phyloP scores from a whole-genome alignment of 106 monocot genomes.

The Ottelia alismoides region DNA sequence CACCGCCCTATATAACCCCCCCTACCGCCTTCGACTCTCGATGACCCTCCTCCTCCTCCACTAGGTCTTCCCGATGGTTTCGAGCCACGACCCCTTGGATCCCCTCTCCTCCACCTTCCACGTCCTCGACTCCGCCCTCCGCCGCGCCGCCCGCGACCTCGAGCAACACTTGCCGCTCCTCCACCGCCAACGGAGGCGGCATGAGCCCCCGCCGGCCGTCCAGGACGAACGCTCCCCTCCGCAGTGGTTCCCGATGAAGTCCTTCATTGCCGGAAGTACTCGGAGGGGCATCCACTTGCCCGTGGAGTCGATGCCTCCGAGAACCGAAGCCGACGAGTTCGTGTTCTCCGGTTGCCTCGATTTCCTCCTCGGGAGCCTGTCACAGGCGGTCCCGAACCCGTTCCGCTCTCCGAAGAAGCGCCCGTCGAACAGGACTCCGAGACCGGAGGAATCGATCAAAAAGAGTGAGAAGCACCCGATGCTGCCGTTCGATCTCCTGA shows the following conservation, averaged over 20 bases:
- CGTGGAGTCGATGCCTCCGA: neutral
- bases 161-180: neutral
- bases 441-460: neutral
- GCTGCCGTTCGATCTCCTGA: slow-evolving; percentile 11
- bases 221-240: neutral
- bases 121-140: slow-evolving; percentile 14
- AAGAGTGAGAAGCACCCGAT: neutral
- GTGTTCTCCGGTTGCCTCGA: slow-evolving; percentile 15
- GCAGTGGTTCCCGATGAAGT: neutral
- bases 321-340: neutral
- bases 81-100: slow-evolving; percentile 15
- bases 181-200: neutral
- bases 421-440: neutral
- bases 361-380: slow-evolving; percentile 6
- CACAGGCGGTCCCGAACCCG: slow-evolving; percentile 3
- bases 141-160: slow-evolving; percentile 14
- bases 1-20: neutral
- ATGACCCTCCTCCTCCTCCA: neutral
- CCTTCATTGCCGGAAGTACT: neutral
- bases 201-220: neutral
- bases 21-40: neutral
- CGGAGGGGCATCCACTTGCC: neutral
- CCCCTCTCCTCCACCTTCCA: slow-evolving; percentile 16
- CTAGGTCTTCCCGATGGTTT: slow-evolving; percentile 9
- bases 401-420: slow-evolving; percentile 3